phyloP scores from a whole-genome alignment of 2,329 filamentous ascomycete species.

The Neonectria coccinea region DNA sequence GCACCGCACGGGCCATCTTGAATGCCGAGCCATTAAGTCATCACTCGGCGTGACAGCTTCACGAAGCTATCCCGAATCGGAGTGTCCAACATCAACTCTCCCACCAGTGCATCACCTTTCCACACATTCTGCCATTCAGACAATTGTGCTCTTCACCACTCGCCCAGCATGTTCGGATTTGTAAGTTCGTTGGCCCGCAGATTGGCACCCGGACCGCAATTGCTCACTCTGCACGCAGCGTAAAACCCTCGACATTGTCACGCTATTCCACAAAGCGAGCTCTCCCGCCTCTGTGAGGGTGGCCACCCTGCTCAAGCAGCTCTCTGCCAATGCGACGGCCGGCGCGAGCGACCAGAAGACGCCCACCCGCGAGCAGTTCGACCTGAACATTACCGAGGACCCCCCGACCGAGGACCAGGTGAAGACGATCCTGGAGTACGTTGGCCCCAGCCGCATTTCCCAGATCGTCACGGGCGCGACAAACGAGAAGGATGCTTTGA shows the following conservation, averaged over 20 bases:
- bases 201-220: background rate
- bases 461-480: slow-evolving; percentile 79
- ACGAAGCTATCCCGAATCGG: slow-evolving; percentile 46
- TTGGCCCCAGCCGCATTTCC: slow-evolving; percentile 71
- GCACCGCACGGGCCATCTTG: slow-evolving; percentile 38
- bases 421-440: slow-evolving; percentile 84
- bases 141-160: slow-evolving; percentile 7
- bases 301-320: slow-evolving; percentile 82
- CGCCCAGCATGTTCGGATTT: slow-evolving; percentile 59
- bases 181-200: slow-evolving; percentile 49
- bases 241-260: slow-evolving; percentile 90
- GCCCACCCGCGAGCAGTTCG: slow-evolving; percentile 75
- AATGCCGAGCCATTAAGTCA: slow-evolving; percentile 42
- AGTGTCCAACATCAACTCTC: slow-evolving; percentile 38
- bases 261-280: slow-evolving; percentile 91
- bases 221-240: slow-evolving; percentile 60
- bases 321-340: slow-evolving; percentile 75
- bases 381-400: slow-evolving; percentile 85
- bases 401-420: slow-evolving; percentile 86
- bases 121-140: slow-evolving; percentile 13
- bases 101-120: slow-evolving; percentile 18
- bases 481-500: slow-evolving; percentile 81
- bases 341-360: slow-evolving; percentile 71
- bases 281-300: slow-evolving; percentile 79
- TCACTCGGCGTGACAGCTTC: slow-evolving; percentile 43